A percentile compares a stretch with the other conserved stretches of the same genome.
phyloP scores from a whole-genome alignment of 1,139 yeast species.

The Saccharomyces pastorianus region DNA sequence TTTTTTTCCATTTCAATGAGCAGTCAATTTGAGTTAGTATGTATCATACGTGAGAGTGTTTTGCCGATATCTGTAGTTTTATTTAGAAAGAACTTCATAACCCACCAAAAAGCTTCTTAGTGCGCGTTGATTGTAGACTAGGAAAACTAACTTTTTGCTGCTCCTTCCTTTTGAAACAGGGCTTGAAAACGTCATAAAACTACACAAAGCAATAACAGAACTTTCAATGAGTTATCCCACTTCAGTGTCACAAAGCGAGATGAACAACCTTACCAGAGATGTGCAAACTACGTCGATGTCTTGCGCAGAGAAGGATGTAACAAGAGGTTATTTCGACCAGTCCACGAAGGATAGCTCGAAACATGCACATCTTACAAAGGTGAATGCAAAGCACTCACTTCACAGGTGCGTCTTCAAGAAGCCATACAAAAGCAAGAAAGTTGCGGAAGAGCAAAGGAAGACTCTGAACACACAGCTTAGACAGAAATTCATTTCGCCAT shows the following conservation, averaged over 20 bases:
- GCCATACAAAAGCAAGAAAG: not conserved
- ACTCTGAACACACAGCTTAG: slow-evolving; percentile 8
- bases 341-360: not conserved
- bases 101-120: too few species aligned
- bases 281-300: not conserved
- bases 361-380: not conserved
- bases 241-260: not conserved
- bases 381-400: not conserved
- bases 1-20: too few species aligned
- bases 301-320: not conserved
- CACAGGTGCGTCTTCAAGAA: not conserved
- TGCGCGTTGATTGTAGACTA: too few species aligned
- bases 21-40: too few species aligned
- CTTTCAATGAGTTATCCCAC: not conserved
- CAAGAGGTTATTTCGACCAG: not conserved
- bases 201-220: too few species aligned
- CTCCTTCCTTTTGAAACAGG: too few species aligned
- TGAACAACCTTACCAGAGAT: not conserved
- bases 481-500: slow-evolving; percentile 44
- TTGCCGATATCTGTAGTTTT: too few species aligned
- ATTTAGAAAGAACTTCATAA: too few species aligned
- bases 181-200: too few species aligned
- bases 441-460: slow-evolving; percentile 7
- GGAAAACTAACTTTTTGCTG: too few species aligned
- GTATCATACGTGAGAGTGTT: too few species aligned